Percentiles rank a stretch among this genome's conserved stretches.
These are phyloP conservation scores for Gonapodya prolifera DNA, from an alignment of 192 early-diverging fungal species.

Conservation along the genomic window DNA sequence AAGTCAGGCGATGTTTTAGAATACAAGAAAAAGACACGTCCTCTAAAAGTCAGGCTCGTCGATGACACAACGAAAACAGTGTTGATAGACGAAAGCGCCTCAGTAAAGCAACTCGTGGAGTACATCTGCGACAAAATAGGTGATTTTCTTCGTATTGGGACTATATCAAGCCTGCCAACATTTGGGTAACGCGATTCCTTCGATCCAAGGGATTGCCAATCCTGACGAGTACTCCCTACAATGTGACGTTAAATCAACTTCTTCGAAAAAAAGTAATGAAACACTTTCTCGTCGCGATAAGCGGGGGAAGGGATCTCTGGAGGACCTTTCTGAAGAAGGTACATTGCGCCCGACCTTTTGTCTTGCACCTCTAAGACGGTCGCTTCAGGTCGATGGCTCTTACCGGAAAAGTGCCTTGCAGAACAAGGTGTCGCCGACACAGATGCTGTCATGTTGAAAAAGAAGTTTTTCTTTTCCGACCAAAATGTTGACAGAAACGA, in stretches of 20 bases:
- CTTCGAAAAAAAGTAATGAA: constrained; percentile 1
- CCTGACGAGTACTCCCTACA: constrained; percentile 44
- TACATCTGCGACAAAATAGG: constrained; percentile 40
- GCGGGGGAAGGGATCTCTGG: constrained; percentile 11
- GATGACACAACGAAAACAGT: constrained; percentile 39
- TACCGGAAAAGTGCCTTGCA: constrained; percentile 32
- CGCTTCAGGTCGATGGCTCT: constrained; percentile 26
- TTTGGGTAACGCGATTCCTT: background rate
- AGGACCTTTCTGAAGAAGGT: background rate
- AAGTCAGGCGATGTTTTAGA: constrained; percentile 37
- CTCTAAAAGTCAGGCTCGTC: constrained; percentile 30
- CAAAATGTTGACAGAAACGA: constrained; percentile 45
- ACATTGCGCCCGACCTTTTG: background rate
- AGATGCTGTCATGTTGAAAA: constrained; percentile 36
- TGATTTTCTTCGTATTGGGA: constrained; percentile 6
- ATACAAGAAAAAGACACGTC: constrained; percentile 44
- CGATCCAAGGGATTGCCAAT: constrained; percentile 28
- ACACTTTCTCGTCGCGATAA: constrained; percentile 11
- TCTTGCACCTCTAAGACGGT: constrained; percentile 6
- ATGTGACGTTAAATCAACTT: constrained; percentile 6
- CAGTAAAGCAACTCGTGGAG: constrained; percentile 26
- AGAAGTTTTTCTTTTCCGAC: constrained; percentile 51
- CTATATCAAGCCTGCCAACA: background rate
- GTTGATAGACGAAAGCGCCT: constrained; percentile 33
- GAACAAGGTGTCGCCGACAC: constrained; percentile 37